Base-by-base conservation (phyloP, 2,329 filamentous ascomycete genomes). In the Aspergillus novofumigatus region DNA sequence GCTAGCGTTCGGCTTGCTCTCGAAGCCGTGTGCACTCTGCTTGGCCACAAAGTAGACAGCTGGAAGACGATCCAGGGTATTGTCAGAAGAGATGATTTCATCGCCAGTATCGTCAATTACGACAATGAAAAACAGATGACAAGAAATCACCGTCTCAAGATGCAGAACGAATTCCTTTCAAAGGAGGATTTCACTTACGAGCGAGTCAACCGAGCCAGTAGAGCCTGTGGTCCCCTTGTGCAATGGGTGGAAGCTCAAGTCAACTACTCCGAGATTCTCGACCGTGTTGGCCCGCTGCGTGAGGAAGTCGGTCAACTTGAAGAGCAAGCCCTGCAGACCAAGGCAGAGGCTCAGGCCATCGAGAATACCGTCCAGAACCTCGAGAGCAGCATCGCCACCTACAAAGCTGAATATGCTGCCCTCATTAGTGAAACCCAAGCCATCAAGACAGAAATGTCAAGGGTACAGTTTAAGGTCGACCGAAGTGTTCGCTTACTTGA, bases 211-310 rank as follows among this genome's bases (percentile, higher is more conserved):
- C 91, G 92, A 67, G 94, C 94, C 59, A 96, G 90, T 77, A 97
- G 94, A 78, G 94, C 94, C 49, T 99, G 94, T 74, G 95, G 94
- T 68, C 95, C 94, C 26, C 83, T 99, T 14, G 93, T 99, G 20
- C 92, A 97, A 71, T 99, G 94, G 94, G 93, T 96, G 3, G 84
- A 91, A 72, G 95, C 94, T 21, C 94, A 99, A 76, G 94, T 99
- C 70, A 92, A 90, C 69, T 99, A 96, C 75, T 96, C 93, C n/a
- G 92, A 94, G 64, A 99, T 99, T 66, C 80, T 99, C 61, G 92
- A 97, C 71, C 87, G 91, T 41, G 92, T 99, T 58, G 95, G 93
- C 1, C 94, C 94, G 25, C 80, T 99, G 55, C 89, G 93, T 70
- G 89, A 93, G 51, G 94, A 99, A 75, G 93, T 99, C 49, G 83